Percentiles rank a stretch among this genome's conserved stretches.
These are phyloP conservation scores for Pseudonectria foliicola DNA, from an alignment of 2,329 filamentous ascomycete species.

Conservation along the genomic window DNA sequence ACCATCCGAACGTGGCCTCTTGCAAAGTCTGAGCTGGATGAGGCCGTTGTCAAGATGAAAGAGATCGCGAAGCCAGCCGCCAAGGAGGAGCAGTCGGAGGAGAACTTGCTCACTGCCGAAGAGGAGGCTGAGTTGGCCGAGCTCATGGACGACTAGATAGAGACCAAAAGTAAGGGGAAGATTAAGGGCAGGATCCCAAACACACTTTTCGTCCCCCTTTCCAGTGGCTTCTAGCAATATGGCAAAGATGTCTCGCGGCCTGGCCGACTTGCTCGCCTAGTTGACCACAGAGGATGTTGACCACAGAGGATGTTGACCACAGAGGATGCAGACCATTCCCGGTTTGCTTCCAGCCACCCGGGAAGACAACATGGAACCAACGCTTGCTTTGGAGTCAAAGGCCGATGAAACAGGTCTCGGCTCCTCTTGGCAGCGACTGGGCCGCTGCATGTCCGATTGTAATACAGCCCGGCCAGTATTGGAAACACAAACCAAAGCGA, in stretches of 20 bases:
- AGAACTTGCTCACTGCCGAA: constrained; percentile 66
- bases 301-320: too few species aligned
- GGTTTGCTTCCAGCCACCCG: too few species aligned
- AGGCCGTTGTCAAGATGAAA: constrained; percentile 36
- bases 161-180: too few species aligned
- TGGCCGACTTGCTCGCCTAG: too few species aligned
- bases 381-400: constrained; percentile 2
- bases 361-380: too few species aligned
- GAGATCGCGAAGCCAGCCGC: constrained; percentile 44
- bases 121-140: constrained; percentile 91
- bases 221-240: too few species aligned
- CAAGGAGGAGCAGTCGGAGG: constrained; percentile 37
- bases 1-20: constrained; percentile 83
- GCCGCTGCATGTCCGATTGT: not conserved
- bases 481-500: too few species aligned
- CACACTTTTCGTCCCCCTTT: too few species aligned
- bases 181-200: too few species aligned
- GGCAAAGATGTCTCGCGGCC: too few species aligned
- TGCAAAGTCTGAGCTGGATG: constrained; percentile 49
- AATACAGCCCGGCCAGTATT: not conserved
- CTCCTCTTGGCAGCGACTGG: constrained; percentile 1
- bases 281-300: too few species aligned
- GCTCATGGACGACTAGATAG: constrained; percentile 64
- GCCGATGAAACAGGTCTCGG: constrained; percentile 10
- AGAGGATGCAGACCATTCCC: too few species aligned